Conservation (phyloP, 1,284 basidiomycete genomes). For the Trametes versicolor region DNA sequence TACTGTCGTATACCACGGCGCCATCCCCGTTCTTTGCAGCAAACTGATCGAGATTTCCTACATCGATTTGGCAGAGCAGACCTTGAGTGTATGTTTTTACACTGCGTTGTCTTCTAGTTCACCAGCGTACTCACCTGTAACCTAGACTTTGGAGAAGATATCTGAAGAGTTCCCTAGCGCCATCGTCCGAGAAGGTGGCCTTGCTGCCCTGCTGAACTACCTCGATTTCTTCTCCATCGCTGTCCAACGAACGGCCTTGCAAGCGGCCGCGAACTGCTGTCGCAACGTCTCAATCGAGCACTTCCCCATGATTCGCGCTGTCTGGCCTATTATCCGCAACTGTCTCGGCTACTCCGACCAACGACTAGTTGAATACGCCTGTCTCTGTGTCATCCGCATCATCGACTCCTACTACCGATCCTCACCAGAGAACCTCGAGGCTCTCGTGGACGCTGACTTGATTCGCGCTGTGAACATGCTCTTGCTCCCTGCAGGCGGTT, state of each 20-base stretch:
- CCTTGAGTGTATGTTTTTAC: slow-evolving; percentile 82
- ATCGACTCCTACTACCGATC: slow-evolving; percentile 91
- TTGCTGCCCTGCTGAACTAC: slow-evolving; percentile 91
- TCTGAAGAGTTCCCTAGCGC: slow-evolving; percentile 95
- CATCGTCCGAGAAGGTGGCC: slow-evolving; percentile 93
- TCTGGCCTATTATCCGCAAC: slow-evolving; percentile 93
- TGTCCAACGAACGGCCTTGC: slow-evolving; percentile 95
- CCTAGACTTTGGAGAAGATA: slow-evolving; percentile 95
- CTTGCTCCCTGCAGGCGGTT: slow-evolving; percentile 87
- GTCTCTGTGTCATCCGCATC: slow-evolving; percentile 91
- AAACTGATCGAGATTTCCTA: slow-evolving; percentile 96
- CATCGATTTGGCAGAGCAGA: slow-evolving; percentile 97
- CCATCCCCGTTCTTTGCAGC: slow-evolving; percentile 94
- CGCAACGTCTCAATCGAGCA: slow-evolving; percentile 88
- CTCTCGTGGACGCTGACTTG: slow-evolving; percentile 84
- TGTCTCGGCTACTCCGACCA: slow-evolving; percentile 92
- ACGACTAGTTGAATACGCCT: slow-evolving; percentile 93
- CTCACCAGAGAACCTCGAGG: slow-evolving; percentile 86
- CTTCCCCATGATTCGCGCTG: slow-evolving; percentile 87
- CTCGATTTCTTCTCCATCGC: slow-evolving; percentile 98
- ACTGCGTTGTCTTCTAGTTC: slow-evolving; percentile 16
- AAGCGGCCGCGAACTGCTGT: slow-evolving; percentile 95
- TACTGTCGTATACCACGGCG: slow-evolving; percentile 94
- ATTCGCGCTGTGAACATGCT: slow-evolving; percentile 87
- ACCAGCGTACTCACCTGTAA: slow-evolving; percentile 37